Percentiles rank a stretch among this genome's conserved stretches.
phyloP scores from a whole-genome alignment of 371 early-diverging fungal species.

The Funneliformis caledonium region DNA sequence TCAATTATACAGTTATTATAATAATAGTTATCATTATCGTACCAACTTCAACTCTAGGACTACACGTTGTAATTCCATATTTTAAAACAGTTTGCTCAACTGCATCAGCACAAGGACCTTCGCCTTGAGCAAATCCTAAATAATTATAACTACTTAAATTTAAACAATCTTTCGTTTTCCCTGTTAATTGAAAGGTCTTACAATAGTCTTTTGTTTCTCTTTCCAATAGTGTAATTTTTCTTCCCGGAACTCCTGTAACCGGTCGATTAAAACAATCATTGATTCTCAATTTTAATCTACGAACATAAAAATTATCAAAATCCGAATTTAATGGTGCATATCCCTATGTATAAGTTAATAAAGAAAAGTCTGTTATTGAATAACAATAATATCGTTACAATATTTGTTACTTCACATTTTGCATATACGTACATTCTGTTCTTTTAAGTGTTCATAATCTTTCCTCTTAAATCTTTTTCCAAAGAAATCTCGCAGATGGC shows the following conservation, averaged over 20 bases:
- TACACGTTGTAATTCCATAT: slow-evolving; percentile 70
- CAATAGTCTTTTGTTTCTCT: slow-evolving; percentile 86
- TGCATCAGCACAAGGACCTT: slow-evolving; percentile 92
- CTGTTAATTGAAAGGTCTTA: slow-evolving; percentile 85
- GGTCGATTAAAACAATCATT: slow-evolving; percentile 98
- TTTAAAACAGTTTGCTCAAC: slow-evolving; percentile 75
- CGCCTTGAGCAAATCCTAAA: slow-evolving; percentile 94
- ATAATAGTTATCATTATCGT: slow-evolving; percentile 7
- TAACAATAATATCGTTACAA: not conserved
- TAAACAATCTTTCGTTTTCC: slow-evolving; percentile 79
- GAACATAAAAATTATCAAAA: slow-evolving; percentile 97
- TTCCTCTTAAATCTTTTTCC: slow-evolving; percentile 79
- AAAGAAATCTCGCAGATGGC: slow-evolving; percentile 89
- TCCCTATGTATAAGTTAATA: slow-evolving; percentile 54
- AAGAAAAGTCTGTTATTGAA: not conserved
- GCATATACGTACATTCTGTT: slow-evolving; percentile 61
- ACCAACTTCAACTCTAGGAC: slow-evolving; percentile 75
- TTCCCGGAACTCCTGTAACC: slow-evolving; percentile 95
- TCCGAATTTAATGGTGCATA: slow-evolving; percentile 92
- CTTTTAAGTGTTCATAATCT: slow-evolving; percentile 73
- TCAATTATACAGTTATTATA: not conserved
- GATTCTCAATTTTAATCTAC: slow-evolving; percentile 94
- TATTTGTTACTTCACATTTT: not conserved
- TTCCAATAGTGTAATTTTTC: slow-evolving; percentile 86
- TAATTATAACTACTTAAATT: slow-evolving; percentile 99